Evolutionary conservation across 1,284 basidiomycete genomes (phyloP).

Genomic region (Naganishia liquefaciens): DNA sequence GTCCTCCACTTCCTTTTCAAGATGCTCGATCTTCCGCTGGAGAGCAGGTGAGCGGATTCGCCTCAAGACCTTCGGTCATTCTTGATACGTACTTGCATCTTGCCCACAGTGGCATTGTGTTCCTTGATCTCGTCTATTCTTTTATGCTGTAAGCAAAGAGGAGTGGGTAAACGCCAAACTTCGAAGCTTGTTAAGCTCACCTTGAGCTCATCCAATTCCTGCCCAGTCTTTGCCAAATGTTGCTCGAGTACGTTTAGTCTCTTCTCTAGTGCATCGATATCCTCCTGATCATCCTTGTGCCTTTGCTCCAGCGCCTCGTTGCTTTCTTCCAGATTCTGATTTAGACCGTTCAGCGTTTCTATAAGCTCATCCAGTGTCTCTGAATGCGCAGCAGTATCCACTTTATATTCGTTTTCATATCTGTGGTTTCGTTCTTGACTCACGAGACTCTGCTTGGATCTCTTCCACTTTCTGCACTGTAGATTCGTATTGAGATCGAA

Average conservation of each 20-base stretch:
- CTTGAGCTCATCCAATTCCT: conserved; percentile 14
- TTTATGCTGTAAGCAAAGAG: conserved; percentile 5
- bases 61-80: background rate
- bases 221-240: conserved; percentile 60
- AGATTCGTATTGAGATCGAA: conserved; percentile 80
- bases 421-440: conserved; percentile 22
- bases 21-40: conserved; percentile 82
- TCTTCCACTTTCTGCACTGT: conserved; percentile 80
- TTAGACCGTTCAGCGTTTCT: conserved; percentile 19
- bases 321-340: conserved; percentile 9
- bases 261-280: conserved; percentile 76
- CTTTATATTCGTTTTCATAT: background rate
- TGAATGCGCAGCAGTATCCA: background rate
- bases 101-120: conserved; percentile 74
- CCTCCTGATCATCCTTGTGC: conserved; percentile 27
- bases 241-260: conserved; percentile 91
- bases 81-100: conserved; percentile 44
- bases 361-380: conserved; percentile 25
- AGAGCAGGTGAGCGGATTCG: conserved; percentile 46
- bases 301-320: conserved; percentile 9
- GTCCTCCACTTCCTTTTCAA: conserved; percentile 72
- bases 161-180: background rate
- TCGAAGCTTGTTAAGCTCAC: background rate
- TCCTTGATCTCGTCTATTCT: conserved; percentile 81
- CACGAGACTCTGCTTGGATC: conserved; percentile 72